Conservation (phyloP, 352 stramenopile species). For the Phytopythium montanum region DNA sequence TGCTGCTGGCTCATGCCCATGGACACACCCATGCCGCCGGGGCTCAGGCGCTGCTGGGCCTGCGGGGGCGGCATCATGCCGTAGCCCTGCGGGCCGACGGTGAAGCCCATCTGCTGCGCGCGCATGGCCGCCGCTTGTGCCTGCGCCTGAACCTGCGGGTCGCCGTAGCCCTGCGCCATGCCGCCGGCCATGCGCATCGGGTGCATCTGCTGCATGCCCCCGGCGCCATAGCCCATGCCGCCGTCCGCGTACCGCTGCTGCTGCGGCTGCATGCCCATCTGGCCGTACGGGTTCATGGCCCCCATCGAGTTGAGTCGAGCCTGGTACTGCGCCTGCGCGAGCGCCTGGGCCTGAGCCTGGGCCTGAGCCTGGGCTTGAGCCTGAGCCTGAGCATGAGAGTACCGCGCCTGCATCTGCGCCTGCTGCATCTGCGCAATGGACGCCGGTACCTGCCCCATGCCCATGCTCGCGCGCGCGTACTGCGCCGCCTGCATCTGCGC, state of each 20-base stretch:
- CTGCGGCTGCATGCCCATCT: conserved; percentile 23
- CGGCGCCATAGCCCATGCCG: conserved; percentile 31
- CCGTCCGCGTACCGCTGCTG: conserved; percentile 41
- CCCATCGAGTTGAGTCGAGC: conserved; percentile 59
- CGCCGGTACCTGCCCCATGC: conserved; percentile 14
- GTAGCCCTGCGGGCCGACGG: conserved; percentile 39
- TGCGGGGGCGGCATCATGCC: conserved; percentile 40
- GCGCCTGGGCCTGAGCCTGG: conserved; percentile 28
- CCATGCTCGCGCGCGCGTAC: conserved; percentile 14
- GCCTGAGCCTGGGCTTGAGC: conserved; percentile 28
- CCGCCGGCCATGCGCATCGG: conserved; percentile 22
- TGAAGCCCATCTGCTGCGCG: conserved; percentile 38
- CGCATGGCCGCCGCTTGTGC: conserved; percentile 20
- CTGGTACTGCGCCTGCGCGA: conserved; percentile 57
- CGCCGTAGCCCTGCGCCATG: conserved; percentile 17
- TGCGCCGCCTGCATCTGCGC: conserved; percentile 29
- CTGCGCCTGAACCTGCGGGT: no score
- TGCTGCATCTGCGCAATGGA: conserved; percentile 21
- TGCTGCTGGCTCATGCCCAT: conserved; percentile 25
- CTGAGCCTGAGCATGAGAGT: conserved; percentile 28
- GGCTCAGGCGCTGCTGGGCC: conserved; percentile 30
- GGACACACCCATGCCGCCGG: conserved; percentile 18
- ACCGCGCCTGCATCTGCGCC: conserved; percentile 21
- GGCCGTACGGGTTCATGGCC: conserved; percentile 12
- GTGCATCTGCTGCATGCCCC: conserved; percentile 19